Evolutionary conservation across 768 basidiomycete genomes (phyloP).

Genomic region (Coprinopsis sp.): DNA sequence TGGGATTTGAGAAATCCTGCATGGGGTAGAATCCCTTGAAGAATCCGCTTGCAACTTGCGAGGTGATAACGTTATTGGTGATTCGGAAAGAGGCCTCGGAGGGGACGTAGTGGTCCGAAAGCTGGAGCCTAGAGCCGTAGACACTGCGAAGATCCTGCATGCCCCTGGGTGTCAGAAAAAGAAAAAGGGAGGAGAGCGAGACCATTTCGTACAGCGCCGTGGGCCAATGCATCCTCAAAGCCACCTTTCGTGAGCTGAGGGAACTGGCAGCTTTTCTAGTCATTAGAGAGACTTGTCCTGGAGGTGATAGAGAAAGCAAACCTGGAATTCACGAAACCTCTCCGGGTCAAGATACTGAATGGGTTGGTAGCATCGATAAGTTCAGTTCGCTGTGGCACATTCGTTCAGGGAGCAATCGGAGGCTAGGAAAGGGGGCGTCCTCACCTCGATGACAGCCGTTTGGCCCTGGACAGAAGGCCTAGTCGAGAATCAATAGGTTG

Average conservation of each 20-base stretch:
- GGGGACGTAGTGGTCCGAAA: slow-evolving; percentile 29
- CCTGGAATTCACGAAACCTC: slow-evolving; percentile 41
- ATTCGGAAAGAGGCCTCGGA: slow-evolving; percentile 36
- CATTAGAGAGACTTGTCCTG: neutral
- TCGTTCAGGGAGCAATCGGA: neutral
- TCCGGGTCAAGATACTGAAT: slow-evolving; percentile 36
- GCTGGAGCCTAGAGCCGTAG: slow-evolving; percentile 37
- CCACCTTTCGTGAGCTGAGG: slow-evolving; percentile 45
- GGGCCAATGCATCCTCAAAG: slow-evolving; percentile 38
- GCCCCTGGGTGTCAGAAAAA: neutral
- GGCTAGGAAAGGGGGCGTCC: neutral
- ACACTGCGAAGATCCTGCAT: slow-evolving; percentile 39
- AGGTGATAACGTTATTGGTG: slow-evolving; percentile 50
- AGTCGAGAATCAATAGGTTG: neutral
- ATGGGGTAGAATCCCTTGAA: slow-evolving; percentile 41
- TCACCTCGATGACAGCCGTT: slow-evolving; percentile 26
- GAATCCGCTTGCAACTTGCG: slow-evolving; percentile 46
- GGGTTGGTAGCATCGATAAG: slow-evolving; percentile 35
- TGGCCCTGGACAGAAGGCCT: slow-evolving; percentile 10
- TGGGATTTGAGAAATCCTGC: slow-evolving; percentile 17
- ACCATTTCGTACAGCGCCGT: slow-evolving; percentile 32
- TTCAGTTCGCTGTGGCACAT: slow-evolving; percentile 38
- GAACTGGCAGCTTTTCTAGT: slow-evolving; percentile 38
- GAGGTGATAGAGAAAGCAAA: slow-evolving; percentile 16
- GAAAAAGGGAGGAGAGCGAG: neutral